A percentile compares a stretch with the other conserved stretches of the same genome.
Evolutionary conservation across 2,329 filamentous ascomycete species (phyloP).

Genomic region (Xylaria sp.): DNA sequence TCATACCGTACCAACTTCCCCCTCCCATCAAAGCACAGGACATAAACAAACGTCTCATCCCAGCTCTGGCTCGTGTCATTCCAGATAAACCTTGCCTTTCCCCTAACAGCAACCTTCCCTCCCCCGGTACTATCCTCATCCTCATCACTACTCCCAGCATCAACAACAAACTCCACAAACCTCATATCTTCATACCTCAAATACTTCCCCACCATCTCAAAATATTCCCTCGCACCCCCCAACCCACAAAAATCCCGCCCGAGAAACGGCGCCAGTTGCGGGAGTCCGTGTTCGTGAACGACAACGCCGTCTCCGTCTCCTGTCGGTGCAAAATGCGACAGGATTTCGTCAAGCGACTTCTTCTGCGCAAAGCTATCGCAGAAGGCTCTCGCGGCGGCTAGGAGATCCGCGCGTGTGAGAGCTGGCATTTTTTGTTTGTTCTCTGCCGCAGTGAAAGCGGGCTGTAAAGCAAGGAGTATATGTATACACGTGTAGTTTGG

Average conservation of each 20-base stretch:
- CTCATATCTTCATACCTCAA: conserved; percentile 48
- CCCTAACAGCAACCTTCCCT: conserved; percentile 46
- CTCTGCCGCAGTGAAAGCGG: fast-evolving
- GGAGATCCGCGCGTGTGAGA: conserved; percentile 44
- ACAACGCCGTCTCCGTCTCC: conserved; percentile 26
- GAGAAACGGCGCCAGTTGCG: conserved; percentile 50
- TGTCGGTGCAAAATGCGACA: conserved; percentile 46
- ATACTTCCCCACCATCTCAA: conserved; percentile 41
- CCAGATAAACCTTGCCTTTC: conserved; percentile 48
- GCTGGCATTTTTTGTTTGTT: conserved; percentile 35
- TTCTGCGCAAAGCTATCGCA: conserved; percentile 48
- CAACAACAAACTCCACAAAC: conserved; percentile 44
- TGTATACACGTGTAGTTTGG: background rate
- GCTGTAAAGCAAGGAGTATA: background rate
- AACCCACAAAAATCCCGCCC: conserved; percentile 48
- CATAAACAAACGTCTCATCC: conserved; percentile 51
- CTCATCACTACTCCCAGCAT: conserved; percentile 38
- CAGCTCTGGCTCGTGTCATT: conserved; percentile 47
- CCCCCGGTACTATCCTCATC: background rate
- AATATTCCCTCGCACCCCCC: conserved; percentile 47
- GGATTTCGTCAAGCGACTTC: conserved; percentile 41
- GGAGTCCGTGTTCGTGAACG: conserved; percentile 50
- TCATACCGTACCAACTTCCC: conserved; percentile 48
- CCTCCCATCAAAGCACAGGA: conserved; percentile 46
- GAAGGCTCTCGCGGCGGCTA: conserved; percentile 47